Evolutionary conservation across 768 basidiomycete species (phyloP).

Genomic region (Pleurotus cornucopiae): DNA sequence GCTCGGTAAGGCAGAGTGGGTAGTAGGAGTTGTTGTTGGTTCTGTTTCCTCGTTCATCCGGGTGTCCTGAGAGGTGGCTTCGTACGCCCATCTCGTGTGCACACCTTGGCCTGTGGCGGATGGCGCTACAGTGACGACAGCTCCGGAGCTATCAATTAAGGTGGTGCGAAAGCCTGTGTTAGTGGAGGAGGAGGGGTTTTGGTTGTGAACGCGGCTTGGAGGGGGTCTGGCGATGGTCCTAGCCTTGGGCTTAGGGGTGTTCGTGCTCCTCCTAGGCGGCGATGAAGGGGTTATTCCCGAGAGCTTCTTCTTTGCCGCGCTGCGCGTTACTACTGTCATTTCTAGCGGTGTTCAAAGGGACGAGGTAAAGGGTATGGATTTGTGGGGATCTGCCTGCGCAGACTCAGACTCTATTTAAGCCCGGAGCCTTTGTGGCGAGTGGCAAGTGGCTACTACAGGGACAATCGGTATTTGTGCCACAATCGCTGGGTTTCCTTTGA

Average conservation of each 20-base stretch:
- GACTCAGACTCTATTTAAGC: not conserved
- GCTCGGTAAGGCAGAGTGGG: not conserved
- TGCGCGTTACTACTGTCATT: slow-evolving; percentile 6
- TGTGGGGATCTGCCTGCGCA: not conserved
- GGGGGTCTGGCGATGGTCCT: too few relatives aligned
- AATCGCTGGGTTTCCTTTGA: too few relatives aligned
- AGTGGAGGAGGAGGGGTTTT: not conserved
- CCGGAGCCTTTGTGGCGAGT: not conserved
- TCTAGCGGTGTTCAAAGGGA: not conserved
- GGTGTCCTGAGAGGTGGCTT: not conserved
- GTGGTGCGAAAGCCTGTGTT: not conserved
- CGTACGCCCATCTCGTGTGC: slow-evolving; percentile 8
- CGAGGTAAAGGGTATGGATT: not conserved
- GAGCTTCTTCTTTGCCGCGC: slow-evolving; percentile 6
- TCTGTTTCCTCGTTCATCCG: not conserved
- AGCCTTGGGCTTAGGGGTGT: too few relatives aligned
- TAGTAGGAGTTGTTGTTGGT: not conserved
- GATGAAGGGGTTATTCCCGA: too few relatives aligned
- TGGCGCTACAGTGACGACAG: slow-evolving; percentile 4
- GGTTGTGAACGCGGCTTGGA: too few relatives aligned
- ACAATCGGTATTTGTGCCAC: too few relatives aligned
- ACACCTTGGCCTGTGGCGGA: slow-evolving; percentile 10
- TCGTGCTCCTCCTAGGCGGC: too few relatives aligned
- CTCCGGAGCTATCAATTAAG: not conserved
- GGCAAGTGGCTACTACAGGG: too few relatives aligned